Conservation (phyloP, 768 basidiomycete genomes). For the Mycena haematopus region DNA sequence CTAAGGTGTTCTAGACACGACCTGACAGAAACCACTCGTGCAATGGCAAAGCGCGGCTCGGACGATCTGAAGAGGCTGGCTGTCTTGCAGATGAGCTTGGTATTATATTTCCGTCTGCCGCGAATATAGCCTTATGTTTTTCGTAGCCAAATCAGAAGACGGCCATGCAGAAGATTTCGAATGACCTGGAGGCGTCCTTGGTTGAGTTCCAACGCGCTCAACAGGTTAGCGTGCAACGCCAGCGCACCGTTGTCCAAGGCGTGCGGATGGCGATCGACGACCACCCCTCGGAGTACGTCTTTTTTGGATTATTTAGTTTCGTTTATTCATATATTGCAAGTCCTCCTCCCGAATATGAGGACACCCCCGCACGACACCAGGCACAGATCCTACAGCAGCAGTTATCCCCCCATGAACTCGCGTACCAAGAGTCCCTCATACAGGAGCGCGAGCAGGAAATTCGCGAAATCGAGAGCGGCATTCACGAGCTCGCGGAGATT, state of each 20-base stretch:
- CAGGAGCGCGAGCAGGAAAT: slow-evolving; percentile 97
- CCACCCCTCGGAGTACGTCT: slow-evolving; percentile 48
- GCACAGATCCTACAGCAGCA: slow-evolving; percentile 73
- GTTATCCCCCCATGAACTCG: slow-evolving; percentile 87
- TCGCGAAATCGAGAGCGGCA: slow-evolving; percentile 94
- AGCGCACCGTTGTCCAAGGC: slow-evolving; percentile 86
- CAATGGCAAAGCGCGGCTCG: slow-evolving; percentile 94
- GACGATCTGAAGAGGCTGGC: slow-evolving; percentile 93
- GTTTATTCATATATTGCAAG: background rate
- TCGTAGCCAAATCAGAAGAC: slow-evolving; percentile 79
- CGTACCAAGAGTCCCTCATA: slow-evolving; percentile 94
- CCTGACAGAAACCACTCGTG: slow-evolving; percentile 91
- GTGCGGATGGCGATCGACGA: slow-evolving; percentile 88
- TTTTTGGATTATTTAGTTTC: background rate
- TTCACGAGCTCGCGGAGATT: slow-evolving; percentile 95
- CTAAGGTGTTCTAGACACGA: slow-evolving; percentile 68
- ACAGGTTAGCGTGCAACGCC: slow-evolving; percentile 86
- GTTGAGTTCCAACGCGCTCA: slow-evolving; percentile 92
- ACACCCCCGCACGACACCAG: slow-evolving; percentile 66
- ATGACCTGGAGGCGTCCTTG: slow-evolving; percentile 89
- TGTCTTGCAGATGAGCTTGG: slow-evolving; percentile 64
- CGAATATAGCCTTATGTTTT: background rate
- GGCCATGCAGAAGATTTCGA: slow-evolving; percentile 87
- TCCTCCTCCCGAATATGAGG: slow-evolving; percentile 42
- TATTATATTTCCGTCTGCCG: slow-evolving; percentile 39